Percentiles rank a stretch among this genome's conserved stretches.
Evolutionary conservation across 2,329 filamentous ascomycete genomes (phyloP).

Genomic region (Fusarium haematococcum): DNA sequence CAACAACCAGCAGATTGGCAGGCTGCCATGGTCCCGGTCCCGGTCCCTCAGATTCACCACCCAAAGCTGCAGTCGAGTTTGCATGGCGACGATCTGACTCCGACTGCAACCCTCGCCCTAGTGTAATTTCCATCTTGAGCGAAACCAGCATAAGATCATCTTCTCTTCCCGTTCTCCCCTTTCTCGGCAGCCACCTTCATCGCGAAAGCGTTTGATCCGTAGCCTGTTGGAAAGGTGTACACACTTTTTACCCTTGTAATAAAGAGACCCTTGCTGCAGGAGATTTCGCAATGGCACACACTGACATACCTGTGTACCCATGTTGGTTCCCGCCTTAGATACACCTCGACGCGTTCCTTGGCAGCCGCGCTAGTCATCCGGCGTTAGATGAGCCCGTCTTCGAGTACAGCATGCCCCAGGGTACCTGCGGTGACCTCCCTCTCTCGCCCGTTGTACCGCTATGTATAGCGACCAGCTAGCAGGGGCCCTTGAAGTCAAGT

Average conservation of each 20-base stretch:
- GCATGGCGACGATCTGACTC: background rate
- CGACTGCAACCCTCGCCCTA: background rate
- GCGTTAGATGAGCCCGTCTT: conserved; percentile 1
- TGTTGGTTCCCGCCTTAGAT: conserved; percentile 12
- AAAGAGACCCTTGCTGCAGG: conserved; percentile 28
- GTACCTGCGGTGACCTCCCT: conserved; percentile 17
- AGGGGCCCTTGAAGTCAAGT: conserved; percentile 1
- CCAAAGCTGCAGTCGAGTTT: background rate
- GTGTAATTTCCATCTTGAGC: conserved; percentile 1
- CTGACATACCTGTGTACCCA: conserved; percentile 8
- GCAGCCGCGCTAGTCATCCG: conserved; percentile 22
- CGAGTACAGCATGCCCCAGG: background rate
- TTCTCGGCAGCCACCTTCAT: background rate
- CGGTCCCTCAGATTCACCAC: conserved; percentile 1
- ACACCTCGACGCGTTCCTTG: conserved; percentile 26
- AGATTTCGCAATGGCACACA: conserved; percentile 28
- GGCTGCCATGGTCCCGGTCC: background rate
- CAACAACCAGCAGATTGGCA: background rate
- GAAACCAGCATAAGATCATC: background rate
- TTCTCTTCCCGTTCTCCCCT: background rate
- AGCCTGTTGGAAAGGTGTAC: conserved; percentile 8
- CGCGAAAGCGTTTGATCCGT: conserved; percentile 13
- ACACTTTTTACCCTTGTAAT: conserved; percentile 6
- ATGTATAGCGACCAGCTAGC: conserved; percentile 21
- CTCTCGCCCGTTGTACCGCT: conserved; percentile 21